Evolutionary conservation across 805 yeast genomes (phyloP).

Genomic region (Schwanniomyces polymorphus): DNA sequence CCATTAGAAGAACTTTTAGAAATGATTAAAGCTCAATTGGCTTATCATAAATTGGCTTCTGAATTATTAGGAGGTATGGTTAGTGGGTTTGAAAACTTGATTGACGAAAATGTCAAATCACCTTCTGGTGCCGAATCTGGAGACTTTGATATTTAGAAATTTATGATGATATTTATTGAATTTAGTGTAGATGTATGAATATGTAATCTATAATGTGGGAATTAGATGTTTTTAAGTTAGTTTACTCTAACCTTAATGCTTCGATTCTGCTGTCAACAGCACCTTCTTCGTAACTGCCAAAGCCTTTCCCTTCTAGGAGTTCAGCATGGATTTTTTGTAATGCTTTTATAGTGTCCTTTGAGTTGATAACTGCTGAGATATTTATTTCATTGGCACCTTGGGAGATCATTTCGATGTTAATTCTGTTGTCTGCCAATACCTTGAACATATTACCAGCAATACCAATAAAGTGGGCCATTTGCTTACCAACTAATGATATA

Average conservation of each 20-base stretch:
- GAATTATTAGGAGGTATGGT: conserved; percentile 65
- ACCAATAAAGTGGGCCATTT: conserved; percentile 95
- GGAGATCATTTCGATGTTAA: conserved; percentile 96
- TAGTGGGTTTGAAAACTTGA: conserved; percentile 61
- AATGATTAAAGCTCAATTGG: conserved; percentile 75
- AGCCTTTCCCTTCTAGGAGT: conserved; percentile 50
- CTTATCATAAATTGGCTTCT: conserved; percentile 73
- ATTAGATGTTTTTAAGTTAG: not conserved
- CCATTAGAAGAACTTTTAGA: conserved; percentile 68
- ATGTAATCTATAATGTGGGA: not conserved
- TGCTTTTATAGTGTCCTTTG: conserved; percentile 80
- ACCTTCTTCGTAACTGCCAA: conserved; percentile 19
- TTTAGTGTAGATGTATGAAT: not conserved
- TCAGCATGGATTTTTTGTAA: conserved; percentile 80
- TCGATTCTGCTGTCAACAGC: conserved; percentile 34
- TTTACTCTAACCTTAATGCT: conserved; percentile 20
- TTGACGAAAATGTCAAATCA: conserved; percentile 41
- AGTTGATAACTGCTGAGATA: conserved; percentile 91
- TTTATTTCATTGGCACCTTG: conserved; percentile 99
- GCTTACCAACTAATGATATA: conserved; percentile 92
- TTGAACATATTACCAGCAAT: conserved; percentile 97
- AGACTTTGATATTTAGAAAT: conserved; percentile 28
- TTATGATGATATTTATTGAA: not conserved
- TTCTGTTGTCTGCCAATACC: conserved; percentile 84
- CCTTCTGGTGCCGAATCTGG: conserved; percentile 21